These are phyloP conservation scores for Acanthamoeba sp. DNA, from an alignment of 208 protist species.

Conservation along the genomic window DNA sequence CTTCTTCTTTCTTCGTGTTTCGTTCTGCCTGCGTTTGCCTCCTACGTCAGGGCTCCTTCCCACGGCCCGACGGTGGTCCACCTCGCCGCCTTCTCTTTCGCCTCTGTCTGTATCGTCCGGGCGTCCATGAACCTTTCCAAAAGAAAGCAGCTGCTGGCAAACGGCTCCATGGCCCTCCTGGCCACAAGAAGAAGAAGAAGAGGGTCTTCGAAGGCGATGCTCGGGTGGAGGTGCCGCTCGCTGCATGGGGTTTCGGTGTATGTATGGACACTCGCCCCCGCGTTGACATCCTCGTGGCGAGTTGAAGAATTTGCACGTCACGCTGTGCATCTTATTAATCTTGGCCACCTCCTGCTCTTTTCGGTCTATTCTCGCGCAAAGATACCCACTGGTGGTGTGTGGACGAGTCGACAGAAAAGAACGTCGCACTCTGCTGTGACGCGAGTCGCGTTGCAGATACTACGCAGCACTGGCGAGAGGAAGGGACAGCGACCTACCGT, in stretches of 20 bases:
- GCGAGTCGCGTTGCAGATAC: too few relatives aligned
- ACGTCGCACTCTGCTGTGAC: too few relatives aligned
- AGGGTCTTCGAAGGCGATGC: not conserved
- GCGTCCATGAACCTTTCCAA: too few relatives aligned
- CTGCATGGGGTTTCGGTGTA: not conserved
- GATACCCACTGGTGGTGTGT: too few relatives aligned
- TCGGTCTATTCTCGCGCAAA: not conserved
- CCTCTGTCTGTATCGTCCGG: not conserved
- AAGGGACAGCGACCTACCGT: too few relatives aligned
- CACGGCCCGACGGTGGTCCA: too few relatives aligned
- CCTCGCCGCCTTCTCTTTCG: not conserved
- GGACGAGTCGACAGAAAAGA: too few relatives aligned
- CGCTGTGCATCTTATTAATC: slow-evolving; percentile 6
- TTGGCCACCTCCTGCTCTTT: not conserved
- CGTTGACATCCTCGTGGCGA: not conserved
- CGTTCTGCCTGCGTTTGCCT: not conserved
- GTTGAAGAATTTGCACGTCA: slow-evolving; percentile 52
- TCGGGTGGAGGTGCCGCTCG: not conserved
- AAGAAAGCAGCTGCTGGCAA: not conserved
- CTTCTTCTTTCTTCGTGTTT: not conserved
- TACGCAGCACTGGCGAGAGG: too few relatives aligned
- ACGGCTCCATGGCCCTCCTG: not conserved
- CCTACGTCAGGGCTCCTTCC: not conserved
- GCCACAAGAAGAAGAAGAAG: too few relatives aligned
- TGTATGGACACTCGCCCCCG: slow-evolving; percentile 13